Base-by-base conservation (phyloP, 192 early-diverging fungal species). In the Podochytrium sp. region DNA sequence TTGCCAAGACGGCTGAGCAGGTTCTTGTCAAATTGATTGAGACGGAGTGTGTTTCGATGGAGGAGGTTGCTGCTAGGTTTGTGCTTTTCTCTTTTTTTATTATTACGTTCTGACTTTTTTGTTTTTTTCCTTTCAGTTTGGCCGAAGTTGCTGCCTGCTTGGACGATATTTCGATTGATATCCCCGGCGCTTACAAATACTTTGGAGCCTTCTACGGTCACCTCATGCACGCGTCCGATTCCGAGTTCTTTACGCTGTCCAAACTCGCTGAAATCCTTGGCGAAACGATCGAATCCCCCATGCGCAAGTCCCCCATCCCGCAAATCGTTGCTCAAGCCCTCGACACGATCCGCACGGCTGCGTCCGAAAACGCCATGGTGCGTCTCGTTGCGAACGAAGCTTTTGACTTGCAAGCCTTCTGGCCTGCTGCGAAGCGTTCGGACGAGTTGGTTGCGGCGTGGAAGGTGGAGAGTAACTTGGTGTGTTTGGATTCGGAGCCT, bases 141-240 rank as follows among this genome's bases (percentile, higher is more conserved):
- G 73, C 70, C 6, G 88, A 82, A 18, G 82, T 90, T 43, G 76
- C 82, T 38, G 90, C 89, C 69, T 65, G 84, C 59, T 76, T 92
- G 52, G 86, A 91, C 42, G 95, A 96, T 69, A 79, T 92, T 47
- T 85, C 87, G 7, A 81, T 86, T 38, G 93, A 95, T 77, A 85
- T 87, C 1, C 92, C 92, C 25, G 80, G 87, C 47, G 89, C 87
- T 12, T 90, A 85, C 81, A 83, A 81, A 40, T 86, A 82, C 81
- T 81, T 90, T 51, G 79, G 78, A 27, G 47, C 60, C 16, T 47
- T 83, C 25, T 69, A 81, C 52, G 90, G 84, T 37, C 86, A 84
- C 60, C 77, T 93, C 38, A 73, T 93, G 62, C 81, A 80, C 3
- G n/a, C n/a, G n/a, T n/a, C 51, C 30, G 51, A 75, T 34, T 78